These are phyloP conservation scores for Knufia petricola DNA, from an alignment of 2,329 filamentous ascomycete species.

Conservation along the genomic window DNA sequence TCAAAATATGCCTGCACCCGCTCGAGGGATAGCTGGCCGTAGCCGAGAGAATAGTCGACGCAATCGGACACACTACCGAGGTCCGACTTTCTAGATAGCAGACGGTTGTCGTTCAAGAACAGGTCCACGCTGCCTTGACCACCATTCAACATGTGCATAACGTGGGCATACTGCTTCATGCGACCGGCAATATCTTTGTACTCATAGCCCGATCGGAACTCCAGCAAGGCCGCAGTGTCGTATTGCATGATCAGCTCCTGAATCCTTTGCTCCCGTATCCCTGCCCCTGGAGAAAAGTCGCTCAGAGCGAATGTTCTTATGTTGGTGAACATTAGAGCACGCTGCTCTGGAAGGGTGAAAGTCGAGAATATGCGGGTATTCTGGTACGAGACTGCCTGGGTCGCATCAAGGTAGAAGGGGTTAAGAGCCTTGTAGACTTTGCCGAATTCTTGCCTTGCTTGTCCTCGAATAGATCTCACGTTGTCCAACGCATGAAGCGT, in stretches of 20 bases:
- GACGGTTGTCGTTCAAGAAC: conserved; percentile 79
- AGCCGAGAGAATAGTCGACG: conserved; percentile 56
- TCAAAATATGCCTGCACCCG: conserved; percentile 77
- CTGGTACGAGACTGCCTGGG: conserved; percentile 56
- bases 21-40: conserved; percentile 57
- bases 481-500: conserved; percentile 61
- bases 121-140: conserved; percentile 68
- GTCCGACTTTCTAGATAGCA: conserved; percentile 64
- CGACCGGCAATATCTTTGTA: conserved; percentile 76
- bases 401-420: conserved; percentile 80
- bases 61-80: conserved; percentile 72
- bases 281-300: conserved; percentile 69
- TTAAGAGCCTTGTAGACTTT: conserved; percentile 81
- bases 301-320: conserved; percentile 67
- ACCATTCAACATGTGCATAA: conserved; percentile 72
- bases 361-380: conserved; percentile 69
- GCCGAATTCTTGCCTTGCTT: conserved; percentile 80
- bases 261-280: conserved; percentile 61
- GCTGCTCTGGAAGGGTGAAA: conserved; percentile 78
- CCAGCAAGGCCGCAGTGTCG: conserved; percentile 77
- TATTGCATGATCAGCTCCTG: conserved; percentile 69
- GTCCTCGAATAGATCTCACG: conserved; percentile 69
- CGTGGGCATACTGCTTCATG: conserved; percentile 82
- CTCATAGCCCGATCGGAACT: conserved; percentile 90
- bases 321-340: conserved; percentile 81